Evolutionary conservation across 148 eudicot genomes (phyloP), one percentile per base, ranked within the genome.

Genomic region (Pharnaceum exiguum): DNA sequence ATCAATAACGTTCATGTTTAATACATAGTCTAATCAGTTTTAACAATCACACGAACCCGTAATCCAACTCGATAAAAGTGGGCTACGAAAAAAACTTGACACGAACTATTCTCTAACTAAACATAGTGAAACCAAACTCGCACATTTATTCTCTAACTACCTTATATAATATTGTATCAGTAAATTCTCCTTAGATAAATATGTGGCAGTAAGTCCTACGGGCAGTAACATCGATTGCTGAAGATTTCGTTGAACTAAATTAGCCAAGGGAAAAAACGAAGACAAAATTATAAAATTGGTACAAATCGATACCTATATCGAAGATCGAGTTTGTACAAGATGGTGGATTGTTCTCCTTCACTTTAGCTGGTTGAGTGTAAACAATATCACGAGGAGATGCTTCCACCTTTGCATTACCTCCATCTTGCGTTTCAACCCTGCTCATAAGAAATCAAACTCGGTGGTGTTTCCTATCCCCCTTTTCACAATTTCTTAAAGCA

Each of bases 381-480:
- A 91, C 58, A 47, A 91, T 87, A 66, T 91, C 97, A 60, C 97
- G 97, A 38, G 97, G 96, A 69, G 96, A 87, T 68, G 74, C 90
- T 49, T 91, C 97, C 65, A 85, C 79, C 88, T 85, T 91, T 31
- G 97, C 95, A 74, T 91, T 94, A 64, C 97, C 97, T 56, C 94
- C 97, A 72, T 91, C 97, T 79, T 91, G 97, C 33, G 97, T 91
- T 81, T 91, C 97, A 68, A 75, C 97, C 97, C 97, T 91, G n/a
- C 50, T 5, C 25, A 39, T 59, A 60, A 25, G 60, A 49, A 28
- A 57, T 29, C 2, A 11, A 37, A 38, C n/a, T n/a, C n/a, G n/a
- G n/a, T n/a, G n/a, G n/a, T n/a, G n/a, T n/a, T n/a, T n/a, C n/a
- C n/a, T n/a, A n/a, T n/a, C n/a, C n/a, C n/a, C n/a, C n/a, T n/a